These are phyloP conservation scores for Russula lepida DNA, from an alignment of 768 basidiomycete genomes.

Conservation along the genomic window DNA sequence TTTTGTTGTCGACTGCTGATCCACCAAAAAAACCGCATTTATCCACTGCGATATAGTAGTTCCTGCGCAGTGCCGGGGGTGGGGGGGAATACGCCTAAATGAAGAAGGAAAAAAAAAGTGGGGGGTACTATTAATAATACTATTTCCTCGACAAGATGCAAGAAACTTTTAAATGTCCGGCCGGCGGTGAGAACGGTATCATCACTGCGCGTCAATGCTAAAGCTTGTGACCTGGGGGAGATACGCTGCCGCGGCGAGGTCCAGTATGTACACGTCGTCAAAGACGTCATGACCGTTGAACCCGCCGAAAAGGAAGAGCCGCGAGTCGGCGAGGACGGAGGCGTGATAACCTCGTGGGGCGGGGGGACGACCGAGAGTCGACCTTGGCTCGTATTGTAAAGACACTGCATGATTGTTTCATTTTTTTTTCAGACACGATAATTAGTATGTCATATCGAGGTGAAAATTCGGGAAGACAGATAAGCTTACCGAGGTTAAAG, in stretches of 20 bases:
- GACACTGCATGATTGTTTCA: constrained; percentile 45
- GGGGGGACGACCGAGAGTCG: constrained; percentile 58
- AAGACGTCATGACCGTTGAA: constrained; percentile 77
- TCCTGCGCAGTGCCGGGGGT: neutral
- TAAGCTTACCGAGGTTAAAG: constrained; percentile 75
- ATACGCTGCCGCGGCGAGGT: constrained; percentile 82
- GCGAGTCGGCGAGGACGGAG: constrained; percentile 71
- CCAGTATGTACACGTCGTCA: constrained; percentile 79
- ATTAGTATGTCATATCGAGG: neutral
- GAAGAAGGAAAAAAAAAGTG: too few species aligned
- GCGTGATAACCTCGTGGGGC: constrained; percentile 79
- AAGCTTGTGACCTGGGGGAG: constrained; percentile 70
- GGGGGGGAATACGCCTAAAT: neutral
- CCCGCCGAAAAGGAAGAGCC: constrained; percentile 83
- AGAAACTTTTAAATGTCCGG: neutral
- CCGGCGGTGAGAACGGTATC: neutral
- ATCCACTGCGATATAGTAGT: neutral
- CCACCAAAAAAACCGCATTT: neutral
- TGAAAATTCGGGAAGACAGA: neutral
- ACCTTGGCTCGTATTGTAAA: constrained; percentile 73
- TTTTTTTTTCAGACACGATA: too few species aligned
- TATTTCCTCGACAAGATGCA: neutral
- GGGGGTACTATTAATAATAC: neutral
- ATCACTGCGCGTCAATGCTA: constrained; percentile 34
- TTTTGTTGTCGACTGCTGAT: neutral